A percentile compares a stretch with the other conserved stretches of the same genome.
Evolutionary conservation across 129 eudicot genomes (phyloP).

Genomic region (Deinandra increscens): DNA sequence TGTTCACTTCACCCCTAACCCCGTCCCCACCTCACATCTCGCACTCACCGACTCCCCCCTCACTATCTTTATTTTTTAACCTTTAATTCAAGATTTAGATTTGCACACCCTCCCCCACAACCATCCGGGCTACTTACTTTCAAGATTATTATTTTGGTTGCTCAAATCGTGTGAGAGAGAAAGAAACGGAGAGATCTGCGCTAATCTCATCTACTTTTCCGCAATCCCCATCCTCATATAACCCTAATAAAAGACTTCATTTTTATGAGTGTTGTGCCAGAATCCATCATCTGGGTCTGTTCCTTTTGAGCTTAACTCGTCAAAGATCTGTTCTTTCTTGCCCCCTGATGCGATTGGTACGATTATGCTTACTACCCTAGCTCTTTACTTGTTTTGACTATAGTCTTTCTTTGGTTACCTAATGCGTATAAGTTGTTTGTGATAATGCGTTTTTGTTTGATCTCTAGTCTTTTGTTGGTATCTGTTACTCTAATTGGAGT

Average conservation of each 20-base stretch:
- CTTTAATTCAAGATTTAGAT: conserved; percentile 18
- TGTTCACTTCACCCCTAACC: not conserved
- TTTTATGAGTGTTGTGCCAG: not conserved
- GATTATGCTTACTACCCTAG: not conserved
- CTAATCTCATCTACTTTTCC: conserved; percentile 18
- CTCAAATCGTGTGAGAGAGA: conserved; percentile 14
- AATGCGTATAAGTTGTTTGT: conserved; percentile 13
- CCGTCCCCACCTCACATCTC: no score
- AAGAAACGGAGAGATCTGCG: conserved; percentile 20
- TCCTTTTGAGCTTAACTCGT: conserved; percentile 11
- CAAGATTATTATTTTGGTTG: conserved; percentile 32
- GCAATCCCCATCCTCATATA: not conserved
- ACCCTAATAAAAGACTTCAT: not conserved
- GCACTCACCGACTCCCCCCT: conserved; percentile 29
- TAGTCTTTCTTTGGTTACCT: not conserved
- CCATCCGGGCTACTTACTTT: conserved; percentile 12
- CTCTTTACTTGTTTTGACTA: not conserved
- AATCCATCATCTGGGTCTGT: not conserved
- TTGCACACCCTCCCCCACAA: conserved; percentile 22
- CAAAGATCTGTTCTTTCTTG: conserved; percentile 18
- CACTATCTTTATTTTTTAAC: not conserved
- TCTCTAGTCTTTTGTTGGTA: not conserved
- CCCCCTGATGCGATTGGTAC: conserved; percentile 48
- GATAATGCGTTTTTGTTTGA: conserved; percentile 2
- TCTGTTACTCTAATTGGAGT: not conserved